Base-by-base conservation (phyloP, 495 filamentous ascomycete genomes). In the Daldinia caldariorum region DNA sequence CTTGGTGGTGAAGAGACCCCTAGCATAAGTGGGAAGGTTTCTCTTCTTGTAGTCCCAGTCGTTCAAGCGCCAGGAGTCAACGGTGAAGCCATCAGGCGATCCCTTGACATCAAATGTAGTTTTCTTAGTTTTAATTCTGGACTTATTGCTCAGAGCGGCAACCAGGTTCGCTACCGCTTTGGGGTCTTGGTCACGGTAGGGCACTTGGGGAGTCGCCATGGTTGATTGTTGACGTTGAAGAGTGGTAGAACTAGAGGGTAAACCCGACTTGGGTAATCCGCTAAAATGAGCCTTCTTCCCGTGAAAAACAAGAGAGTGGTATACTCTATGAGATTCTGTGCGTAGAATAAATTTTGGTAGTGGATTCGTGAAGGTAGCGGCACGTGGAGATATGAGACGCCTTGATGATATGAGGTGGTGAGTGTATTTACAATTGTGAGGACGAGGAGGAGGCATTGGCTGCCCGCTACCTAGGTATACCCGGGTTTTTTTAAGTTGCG, bases 11-110 rank as follows among this genome's bases (percentile, higher is more conserved):
- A 99, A 99, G 1, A 99, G 85, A 20, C 96, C 96, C 18, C 95
- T 89, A 16, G 95, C 93, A 75, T 97, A 96, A 6, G 90, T 96
- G 4, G 95, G 95, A 5, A 99, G 86, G 60, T 92, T 83, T 9
- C 75, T 71, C 59, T 90, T 91, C 79, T 97, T 97, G 85, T 97
- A 98, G 72, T 97, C 94, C 91, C 89, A 94, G 65, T 99, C 95
- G 73, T 90, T 87, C 76, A 97, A 91, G 31, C 90, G 89, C 95
- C 95, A 99, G 5, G 94, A 97, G 74, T 96, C 88, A 26, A 98
- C 94, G 1, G 77, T 79, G 63, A 91, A 82, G 26, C 83, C 74
- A 39, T 86, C 79, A 55, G 76, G 80, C 3, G 89, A 88, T 9
- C 83, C 83, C 2, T 81, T 79, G 22, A 97, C 84, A 0, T 79